These are phyloP conservation scores for Lepidium sativum DNA, from an alignment of 345 rosid species.

Conservation along the genomic window DNA sequence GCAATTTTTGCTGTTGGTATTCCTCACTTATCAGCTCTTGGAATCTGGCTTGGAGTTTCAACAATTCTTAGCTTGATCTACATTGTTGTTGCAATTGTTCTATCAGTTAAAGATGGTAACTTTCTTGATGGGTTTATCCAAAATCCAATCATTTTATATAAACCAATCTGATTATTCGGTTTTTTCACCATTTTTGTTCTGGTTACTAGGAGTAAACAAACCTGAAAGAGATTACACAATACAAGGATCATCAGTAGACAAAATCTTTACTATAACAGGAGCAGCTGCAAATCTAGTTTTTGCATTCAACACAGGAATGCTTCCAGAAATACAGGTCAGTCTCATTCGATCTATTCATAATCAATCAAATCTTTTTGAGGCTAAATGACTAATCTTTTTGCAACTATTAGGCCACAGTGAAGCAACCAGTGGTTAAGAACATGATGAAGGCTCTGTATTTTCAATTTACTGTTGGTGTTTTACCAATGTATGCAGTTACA, in stretches of 20 bases:
- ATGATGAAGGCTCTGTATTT: conserved; percentile 85
- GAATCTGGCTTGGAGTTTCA: conserved; percentile 80
- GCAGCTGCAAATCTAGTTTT: conserved; percentile 81
- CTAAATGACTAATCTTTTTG: background rate
- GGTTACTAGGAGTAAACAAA: conserved; percentile 43
- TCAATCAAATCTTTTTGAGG: background rate
- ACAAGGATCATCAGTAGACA: conserved; percentile 39
- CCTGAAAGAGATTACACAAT: conserved; percentile 71
- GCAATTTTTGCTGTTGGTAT: conserved; percentile 63
- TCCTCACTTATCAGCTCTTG: conserved; percentile 79
- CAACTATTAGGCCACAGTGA: conserved; percentile 65
- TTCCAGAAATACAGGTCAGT: conserved; percentile 67
- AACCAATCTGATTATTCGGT: background rate
- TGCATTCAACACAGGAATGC: conserved; percentile 96
- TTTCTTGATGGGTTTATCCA: background rate
- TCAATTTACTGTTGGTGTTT: conserved; percentile 64
- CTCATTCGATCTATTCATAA: background rate
- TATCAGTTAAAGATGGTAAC: conserved; percentile 63
- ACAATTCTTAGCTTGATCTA: conserved; percentile 58
- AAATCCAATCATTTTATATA: background rate
- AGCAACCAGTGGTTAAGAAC: conserved; percentile 66
- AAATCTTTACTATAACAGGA: conserved; percentile 63
- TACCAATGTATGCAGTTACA: conserved; percentile 67
- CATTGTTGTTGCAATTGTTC: conserved; percentile 46
- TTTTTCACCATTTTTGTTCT: background rate